Evolutionary conservation across 2,329 filamentous ascomycete species (phyloP).

Genomic region (Penicillium sp.): DNA sequence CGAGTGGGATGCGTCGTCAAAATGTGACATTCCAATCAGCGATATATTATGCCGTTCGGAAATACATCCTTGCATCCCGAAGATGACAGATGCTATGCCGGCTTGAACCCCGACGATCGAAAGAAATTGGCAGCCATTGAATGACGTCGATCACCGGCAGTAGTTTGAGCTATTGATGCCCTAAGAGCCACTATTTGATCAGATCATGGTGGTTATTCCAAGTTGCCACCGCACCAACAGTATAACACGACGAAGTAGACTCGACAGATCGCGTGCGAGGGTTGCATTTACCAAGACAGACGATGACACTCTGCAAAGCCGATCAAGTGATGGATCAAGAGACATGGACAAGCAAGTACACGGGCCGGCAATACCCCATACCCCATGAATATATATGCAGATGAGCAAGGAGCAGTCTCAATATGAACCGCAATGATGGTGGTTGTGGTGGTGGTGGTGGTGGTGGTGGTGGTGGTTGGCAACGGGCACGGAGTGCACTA

Average conservation of each 20-base stretch:
- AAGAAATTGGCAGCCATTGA: not conserved
- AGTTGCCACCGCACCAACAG: not conserved
- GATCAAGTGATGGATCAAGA: not conserved
- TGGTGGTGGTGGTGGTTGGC: not conserved
- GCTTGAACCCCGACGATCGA: not conserved
- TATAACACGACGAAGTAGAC: not conserved
- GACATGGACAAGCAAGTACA: not conserved
- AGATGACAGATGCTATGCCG: not conserved
- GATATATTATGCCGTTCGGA: not conserved
- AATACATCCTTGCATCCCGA: not conserved
- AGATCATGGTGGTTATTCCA: not conserved
- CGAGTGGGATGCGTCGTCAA: not conserved
- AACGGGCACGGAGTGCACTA: not conserved
- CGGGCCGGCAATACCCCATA: not conserved
- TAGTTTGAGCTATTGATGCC: not conserved
- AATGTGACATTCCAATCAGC: constrained; percentile 1
- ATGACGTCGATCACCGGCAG: not conserved
- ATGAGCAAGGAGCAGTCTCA: not conserved
- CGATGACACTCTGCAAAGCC: not conserved
- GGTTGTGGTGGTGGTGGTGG: not conserved
- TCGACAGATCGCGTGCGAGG: not conserved
- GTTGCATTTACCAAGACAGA: not conserved
- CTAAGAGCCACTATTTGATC: not conserved
- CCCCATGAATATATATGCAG: not conserved
- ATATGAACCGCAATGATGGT: not conserved